phyloP scores from a whole-genome alignment of 768 basidiomycete species.

The Boletus tylopilopsis region DNA sequence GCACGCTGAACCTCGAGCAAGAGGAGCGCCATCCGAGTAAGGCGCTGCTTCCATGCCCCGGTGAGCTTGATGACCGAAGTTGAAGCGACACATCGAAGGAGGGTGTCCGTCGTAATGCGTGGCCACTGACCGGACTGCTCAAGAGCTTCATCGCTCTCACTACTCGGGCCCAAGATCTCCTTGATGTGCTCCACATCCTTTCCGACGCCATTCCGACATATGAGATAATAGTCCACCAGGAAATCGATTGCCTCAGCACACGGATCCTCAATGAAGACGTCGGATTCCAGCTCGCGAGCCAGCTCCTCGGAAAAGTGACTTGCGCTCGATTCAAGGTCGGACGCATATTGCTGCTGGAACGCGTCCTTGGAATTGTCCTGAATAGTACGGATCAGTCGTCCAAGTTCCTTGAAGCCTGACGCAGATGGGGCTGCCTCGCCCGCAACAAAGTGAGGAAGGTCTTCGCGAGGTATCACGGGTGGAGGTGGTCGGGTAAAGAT shows the following conservation, averaged over 20 bases:
- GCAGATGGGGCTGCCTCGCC: not conserved
- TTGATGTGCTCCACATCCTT: not conserved
- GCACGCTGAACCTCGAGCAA: slow-evolving; percentile 34
- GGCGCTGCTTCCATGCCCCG: slow-evolving; percentile 24
- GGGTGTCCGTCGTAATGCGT: slow-evolving; percentile 21
- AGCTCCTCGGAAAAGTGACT: not conserved
- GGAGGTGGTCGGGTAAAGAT: slow-evolving; percentile 4
- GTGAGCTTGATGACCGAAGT: slow-evolving; percentile 9
- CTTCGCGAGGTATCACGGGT: not conserved
- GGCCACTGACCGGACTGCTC: slow-evolving; percentile 35
- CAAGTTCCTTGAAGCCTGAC: not conserved
- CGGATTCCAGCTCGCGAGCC: not conserved
- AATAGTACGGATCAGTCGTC: not conserved
- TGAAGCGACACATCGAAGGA: slow-evolving; percentile 29
- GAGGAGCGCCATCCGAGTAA: slow-evolving; percentile 25
- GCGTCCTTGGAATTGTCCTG: not conserved
- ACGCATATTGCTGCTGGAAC: not conserved
- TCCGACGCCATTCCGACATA: not conserved
- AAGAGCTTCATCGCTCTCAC: slow-evolving; percentile 11
- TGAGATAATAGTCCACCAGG: not conserved
- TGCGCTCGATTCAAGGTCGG: not conserved
- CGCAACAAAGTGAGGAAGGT: not conserved
- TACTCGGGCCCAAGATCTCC: slow-evolving; percentile 9
- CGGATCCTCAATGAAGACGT: not conserved
- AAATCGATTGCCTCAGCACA: not conserved